Conservation (phyloP, 2,329 filamentous ascomycete genomes). For the Pseudocercospora musae region DNA sequence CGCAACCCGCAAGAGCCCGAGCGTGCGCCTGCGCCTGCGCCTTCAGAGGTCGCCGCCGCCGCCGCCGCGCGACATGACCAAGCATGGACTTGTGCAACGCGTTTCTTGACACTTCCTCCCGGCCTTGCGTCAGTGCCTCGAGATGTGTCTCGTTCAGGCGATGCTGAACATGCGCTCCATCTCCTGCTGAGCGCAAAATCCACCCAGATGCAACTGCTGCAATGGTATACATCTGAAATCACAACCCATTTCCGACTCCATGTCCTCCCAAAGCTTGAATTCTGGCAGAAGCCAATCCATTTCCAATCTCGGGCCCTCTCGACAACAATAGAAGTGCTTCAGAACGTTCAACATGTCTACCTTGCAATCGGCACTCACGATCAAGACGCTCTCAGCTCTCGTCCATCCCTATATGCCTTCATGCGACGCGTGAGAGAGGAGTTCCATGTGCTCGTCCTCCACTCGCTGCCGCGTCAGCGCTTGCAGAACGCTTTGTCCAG, state of each 20-base stretch:
- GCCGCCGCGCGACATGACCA: slow-evolving; percentile 38
- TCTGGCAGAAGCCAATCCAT: slow-evolving; percentile 28
- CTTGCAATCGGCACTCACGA: slow-evolving; percentile 19
- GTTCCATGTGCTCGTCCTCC: slow-evolving; percentile 27
- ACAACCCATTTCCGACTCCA: slow-evolving; percentile 41
- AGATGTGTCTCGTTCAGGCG: slow-evolving; percentile 3
- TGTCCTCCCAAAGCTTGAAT: slow-evolving; percentile 24
- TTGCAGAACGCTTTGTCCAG: slow-evolving; percentile 27
- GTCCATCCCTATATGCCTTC: slow-evolving; percentile 1
- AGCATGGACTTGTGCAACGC: slow-evolving; percentile 48
- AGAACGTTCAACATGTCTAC: slow-evolving; percentile 39
- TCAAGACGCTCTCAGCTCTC: neutral
- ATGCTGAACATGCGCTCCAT: slow-evolving; percentile 19
- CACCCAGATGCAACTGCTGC: slow-evolving; percentile 34
- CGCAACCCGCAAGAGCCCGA: too few species aligned
- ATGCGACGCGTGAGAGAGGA: slow-evolving; percentile 11
- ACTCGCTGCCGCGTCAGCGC: slow-evolving; percentile 29
- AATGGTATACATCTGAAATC: slow-evolving; percentile 48
- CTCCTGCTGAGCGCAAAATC: slow-evolving; percentile 10
- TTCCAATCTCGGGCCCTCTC: slow-evolving; percentile 33
- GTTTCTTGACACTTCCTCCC: slow-evolving; percentile 34
- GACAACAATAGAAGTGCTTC: slow-evolving; percentile 37
- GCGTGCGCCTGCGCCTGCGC: too few species aligned
- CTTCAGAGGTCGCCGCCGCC: slow-evolving; percentile 40
- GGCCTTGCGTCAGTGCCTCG: neutral